These are phyloP conservation scores for Punica granatum DNA, from an alignment of 345 rosid genomes.

Conservation along the genomic window DNA sequence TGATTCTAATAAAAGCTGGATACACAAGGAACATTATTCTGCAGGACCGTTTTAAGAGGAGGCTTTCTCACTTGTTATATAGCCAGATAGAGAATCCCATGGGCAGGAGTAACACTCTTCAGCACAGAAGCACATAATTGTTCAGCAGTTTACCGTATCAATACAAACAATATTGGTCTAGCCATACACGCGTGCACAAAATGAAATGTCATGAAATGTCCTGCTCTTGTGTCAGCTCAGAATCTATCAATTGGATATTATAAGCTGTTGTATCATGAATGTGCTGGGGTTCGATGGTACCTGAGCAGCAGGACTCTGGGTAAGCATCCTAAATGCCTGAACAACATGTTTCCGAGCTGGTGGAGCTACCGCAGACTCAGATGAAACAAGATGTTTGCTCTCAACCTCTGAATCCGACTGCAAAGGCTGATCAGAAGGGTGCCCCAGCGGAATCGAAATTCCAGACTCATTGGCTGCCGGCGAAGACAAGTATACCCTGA, in stretches of 20 bases:
- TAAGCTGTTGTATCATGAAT: not conserved
- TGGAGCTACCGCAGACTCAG: conserved; percentile 13
- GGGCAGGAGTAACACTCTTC: too few relatives aligned
- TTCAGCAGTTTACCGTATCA: too few relatives aligned
- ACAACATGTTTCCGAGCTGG: conserved; percentile 39
- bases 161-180: not conserved
- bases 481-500: conserved; percentile 7
- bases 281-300: conserved; percentile 5
- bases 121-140: too few relatives aligned
- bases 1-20: not conserved
- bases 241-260: not conserved
- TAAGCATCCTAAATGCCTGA: conserved; percentile 51
- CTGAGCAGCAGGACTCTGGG: conserved; percentile 55
- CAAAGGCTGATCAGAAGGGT: not conserved
- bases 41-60: too few relatives aligned
- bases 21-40: too few relatives aligned
- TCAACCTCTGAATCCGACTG: conserved; percentile 16
- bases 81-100: too few relatives aligned
- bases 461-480: conserved; percentile 1
- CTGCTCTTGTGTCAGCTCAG: not conserved
- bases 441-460: not conserved
- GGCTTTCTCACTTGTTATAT: too few relatives aligned
- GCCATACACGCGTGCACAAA: too few relatives aligned
- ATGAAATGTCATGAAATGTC: not conserved
- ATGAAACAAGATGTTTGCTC: conserved; percentile 18